A percentile compares a stretch with the other conserved stretches of the same genome.
Evolutionary conservation across 2,329 filamentous ascomycete genomes (phyloP).

Genomic region (Lasiodiplodia theobromae): DNA sequence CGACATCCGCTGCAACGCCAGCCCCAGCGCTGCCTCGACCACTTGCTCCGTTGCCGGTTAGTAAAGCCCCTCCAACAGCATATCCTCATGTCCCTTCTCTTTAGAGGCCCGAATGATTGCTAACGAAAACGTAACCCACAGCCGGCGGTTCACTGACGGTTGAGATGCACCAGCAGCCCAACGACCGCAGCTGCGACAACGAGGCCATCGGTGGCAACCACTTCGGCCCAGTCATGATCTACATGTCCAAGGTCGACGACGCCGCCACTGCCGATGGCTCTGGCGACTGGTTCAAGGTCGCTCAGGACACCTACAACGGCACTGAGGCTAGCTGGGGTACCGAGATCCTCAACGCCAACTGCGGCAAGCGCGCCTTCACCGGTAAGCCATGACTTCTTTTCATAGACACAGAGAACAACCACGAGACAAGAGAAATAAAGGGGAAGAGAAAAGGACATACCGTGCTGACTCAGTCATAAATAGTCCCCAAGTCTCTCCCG

Average conservation of each 20-base stretch:
- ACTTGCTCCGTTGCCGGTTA: constrained; percentile 34
- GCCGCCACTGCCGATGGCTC: constrained; percentile 64
- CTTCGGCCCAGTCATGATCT: constrained; percentile 55
- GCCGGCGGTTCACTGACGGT: constrained; percentile 45
- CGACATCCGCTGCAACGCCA: constrained; percentile 46
- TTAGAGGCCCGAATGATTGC: constrained; percentile 14
- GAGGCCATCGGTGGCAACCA: constrained; percentile 48
- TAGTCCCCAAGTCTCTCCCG: constrained; percentile 49
- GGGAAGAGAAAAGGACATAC: not conserved
- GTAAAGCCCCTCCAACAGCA: not conserved
- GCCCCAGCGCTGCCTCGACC: constrained; percentile 36
- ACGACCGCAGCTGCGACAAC: constrained; percentile 40
- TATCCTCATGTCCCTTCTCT: not conserved
- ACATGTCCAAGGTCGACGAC: constrained; percentile 48
- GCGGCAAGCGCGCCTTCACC: constrained; percentile 52
- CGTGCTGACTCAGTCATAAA: constrained; percentile 31
- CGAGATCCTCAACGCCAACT: constrained; percentile 50
- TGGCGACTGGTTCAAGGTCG: constrained; percentile 61
- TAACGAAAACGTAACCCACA: constrained; percentile 32
- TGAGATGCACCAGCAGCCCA: constrained; percentile 48
- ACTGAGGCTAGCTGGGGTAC: constrained; percentile 49
- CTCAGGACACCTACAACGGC: constrained; percentile 48
- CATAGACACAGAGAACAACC: not conserved
- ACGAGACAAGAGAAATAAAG: constrained; percentile 26
- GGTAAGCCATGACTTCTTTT: constrained; percentile 26